Base-by-base conservation (phyloP, 495 filamentous ascomycete genomes). In the Penicillium mononematosum region DNA sequence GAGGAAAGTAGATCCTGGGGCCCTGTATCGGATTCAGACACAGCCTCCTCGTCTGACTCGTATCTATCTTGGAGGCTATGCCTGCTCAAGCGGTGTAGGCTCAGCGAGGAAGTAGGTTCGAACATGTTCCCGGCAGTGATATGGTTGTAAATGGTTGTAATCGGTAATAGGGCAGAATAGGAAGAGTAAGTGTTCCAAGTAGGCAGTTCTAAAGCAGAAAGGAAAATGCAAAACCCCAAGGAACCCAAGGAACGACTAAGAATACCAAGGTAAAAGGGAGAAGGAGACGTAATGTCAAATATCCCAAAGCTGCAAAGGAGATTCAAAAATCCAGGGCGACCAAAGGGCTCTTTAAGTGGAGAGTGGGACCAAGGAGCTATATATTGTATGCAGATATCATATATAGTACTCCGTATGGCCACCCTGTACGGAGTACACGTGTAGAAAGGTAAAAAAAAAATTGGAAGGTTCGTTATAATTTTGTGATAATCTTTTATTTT, bases 1-100 rank as follows among this genome's bases (percentile, higher is more conserved):
- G 74, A 73, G 22, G 70, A 72, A 3, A 70, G 60, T 55, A 71
- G 58, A 42, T 75, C 73, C 3, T 72, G 68, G 14, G 61, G 63
- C 14, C 73, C 68, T 34, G 64, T 57, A 50, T 77, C 74, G 0
- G 74, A 70, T 54, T 76, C 75, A 10, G 75, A 78, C 4, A 72
- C 65, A 43, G 71, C 73, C 53, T 78, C 75, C 55, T 78, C 75
- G 20, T 78, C 75, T 8, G 75, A 78, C 31, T 78, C 74, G 50
- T 78, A 78, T 20, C 65, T 69, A 27, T 67, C 69, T 25, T 73
- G 69, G 10, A 75, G 69, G 49, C 58, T 66, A 45, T 71, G 70
- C 38, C 69, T 64, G 55, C 69, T 77, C 56, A 74, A 62, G 50
- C 74, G 70, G 52, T 72, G 66, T 54, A 77, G 60, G 42, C 65